These are phyloP conservation scores for Geranium incanum DNA, from an alignment of 441 rosid species.

Conservation along the genomic window DNA sequence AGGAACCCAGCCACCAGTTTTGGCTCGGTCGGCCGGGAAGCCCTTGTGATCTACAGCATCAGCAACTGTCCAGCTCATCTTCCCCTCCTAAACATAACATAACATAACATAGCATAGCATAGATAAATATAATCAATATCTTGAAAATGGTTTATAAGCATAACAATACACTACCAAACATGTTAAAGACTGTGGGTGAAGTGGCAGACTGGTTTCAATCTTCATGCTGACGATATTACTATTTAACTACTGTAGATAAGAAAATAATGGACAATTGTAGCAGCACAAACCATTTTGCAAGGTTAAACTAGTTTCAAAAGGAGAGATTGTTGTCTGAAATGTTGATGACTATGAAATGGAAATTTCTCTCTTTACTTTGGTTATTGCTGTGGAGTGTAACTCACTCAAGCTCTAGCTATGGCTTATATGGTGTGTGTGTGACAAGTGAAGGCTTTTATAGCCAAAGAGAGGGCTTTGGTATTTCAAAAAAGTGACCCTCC, in stretches of 20 bases:
- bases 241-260: too few species aligned
- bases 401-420: not conserved
- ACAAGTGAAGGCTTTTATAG: conserved; percentile 5
- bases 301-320: not conserved
- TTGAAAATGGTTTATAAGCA: not conserved
- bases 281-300: not conserved
- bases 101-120: not conserved
- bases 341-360: not conserved
- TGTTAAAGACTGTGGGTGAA: too few species aligned
- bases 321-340: not conserved
- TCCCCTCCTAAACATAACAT: conserved; percentile 35
- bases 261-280: too few species aligned
- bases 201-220: too few species aligned
- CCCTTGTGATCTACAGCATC: conserved; percentile 46
- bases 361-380: not conserved
- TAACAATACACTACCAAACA: not conserved
- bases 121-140: not conserved
- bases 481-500: not conserved
- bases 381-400: not conserved
- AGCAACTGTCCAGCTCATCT: conserved; percentile 34
- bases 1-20: conserved; percentile 54
- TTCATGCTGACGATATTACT: too few species aligned
- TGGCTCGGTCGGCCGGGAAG: conserved; percentile 42
- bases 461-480: not conserved
- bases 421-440: not conserved